phyloP scores from a whole-genome alignment of 225 moss, liverwort and hornwort species.

The Pseudisothecium myosuroides region DNA sequence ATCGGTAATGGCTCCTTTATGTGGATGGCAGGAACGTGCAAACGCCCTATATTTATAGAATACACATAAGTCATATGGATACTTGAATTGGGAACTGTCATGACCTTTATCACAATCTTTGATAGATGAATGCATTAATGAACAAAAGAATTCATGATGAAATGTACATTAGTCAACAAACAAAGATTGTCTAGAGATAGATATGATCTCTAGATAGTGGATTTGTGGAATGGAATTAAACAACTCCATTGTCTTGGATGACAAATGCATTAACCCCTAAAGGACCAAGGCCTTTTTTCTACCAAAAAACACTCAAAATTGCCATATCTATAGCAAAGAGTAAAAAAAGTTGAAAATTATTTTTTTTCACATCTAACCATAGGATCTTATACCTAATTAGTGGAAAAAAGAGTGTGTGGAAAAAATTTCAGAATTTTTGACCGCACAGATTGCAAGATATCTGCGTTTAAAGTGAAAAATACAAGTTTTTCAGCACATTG shows the following conservation, averaged over 20 bases:
- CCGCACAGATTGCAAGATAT: no score
- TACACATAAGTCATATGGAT: not conserved
- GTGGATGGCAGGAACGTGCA: accelerated
- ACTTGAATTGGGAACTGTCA: accelerated
- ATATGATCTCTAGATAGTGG: not conserved
- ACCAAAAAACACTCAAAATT: no score
- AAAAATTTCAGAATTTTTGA: no score
- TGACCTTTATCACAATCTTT: not conserved
- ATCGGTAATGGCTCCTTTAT: accelerated
- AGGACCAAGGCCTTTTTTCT: no score
- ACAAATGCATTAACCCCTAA: no score
- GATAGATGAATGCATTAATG: not conserved
- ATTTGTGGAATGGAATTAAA: not conserved
- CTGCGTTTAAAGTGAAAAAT: no score
- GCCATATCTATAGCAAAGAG: no score
- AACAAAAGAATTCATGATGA: not conserved
- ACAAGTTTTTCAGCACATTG: no score
- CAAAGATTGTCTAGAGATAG: not conserved
- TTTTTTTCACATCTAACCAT: no score
- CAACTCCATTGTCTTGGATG: not conserved
- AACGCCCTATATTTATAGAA: not conserved
- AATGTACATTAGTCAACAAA: not conserved
- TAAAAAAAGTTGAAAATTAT: no score
- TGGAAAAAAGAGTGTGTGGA: no score
- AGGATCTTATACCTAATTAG: no score